phyloP scores from a whole-genome alignment of 116 monocot genomes.

The Thalassia testudinum region DNA sequence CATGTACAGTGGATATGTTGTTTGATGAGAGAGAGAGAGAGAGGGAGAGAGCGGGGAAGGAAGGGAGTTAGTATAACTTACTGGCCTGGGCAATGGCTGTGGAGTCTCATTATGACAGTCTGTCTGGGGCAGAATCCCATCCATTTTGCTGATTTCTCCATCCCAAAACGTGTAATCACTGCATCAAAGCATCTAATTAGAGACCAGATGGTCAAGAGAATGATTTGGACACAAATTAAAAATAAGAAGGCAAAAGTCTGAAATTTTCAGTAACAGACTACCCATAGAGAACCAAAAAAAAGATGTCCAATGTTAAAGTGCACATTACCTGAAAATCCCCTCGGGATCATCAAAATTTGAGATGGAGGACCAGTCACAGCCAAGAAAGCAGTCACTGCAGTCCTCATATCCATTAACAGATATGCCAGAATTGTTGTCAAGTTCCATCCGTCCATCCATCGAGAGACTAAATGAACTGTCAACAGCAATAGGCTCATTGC shows the following conservation, averaged over 20 bases:
- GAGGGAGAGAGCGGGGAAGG: no score
- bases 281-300: no score
- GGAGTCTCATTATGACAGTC: conserved; percentile 28
- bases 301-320: no score
- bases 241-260: no score
- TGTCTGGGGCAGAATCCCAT: conserved; percentile 37
- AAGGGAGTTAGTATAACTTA: conserved; percentile 35
- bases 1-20: no score
- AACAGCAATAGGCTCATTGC: conserved; percentile 7
- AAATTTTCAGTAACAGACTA: no score
- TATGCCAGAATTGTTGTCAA: conserved; percentile 16
- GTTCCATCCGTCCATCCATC: conserved; percentile 25
- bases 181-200: no score
- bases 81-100: conserved; percentile 47
- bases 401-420: conserved; percentile 15
- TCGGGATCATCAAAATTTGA: conserved; percentile 82
- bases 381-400: conserved; percentile 48
- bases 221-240: no score
- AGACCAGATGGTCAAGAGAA: no score
- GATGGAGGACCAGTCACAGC: conserved; percentile 78
- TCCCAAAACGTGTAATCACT: no score
- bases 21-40: no score
- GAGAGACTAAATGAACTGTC: conserved; percentile 18
- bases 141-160: background rate
- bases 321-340: conserved; percentile 62